Base-by-base conservation (phyloP, 768 basidiomycete species). In the Lentinula edodes region DNA sequence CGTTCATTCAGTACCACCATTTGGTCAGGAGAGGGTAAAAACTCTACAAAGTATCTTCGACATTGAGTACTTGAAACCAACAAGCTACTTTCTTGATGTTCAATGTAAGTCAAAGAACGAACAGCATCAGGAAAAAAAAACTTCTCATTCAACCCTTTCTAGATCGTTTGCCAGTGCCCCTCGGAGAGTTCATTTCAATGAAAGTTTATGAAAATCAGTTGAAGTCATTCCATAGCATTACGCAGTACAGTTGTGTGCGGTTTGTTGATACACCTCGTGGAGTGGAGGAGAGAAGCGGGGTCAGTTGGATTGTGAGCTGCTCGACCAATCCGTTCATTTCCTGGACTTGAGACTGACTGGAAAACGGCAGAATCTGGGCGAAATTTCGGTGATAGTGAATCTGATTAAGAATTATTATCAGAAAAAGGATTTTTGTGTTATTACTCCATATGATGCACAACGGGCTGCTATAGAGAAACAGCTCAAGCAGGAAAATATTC, bases 371-470 rank as follows among this genome's bases (percentile, higher is more conserved):
- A 83, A 84, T 60, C 20, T 23, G 2, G 68, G 67, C 42, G 83
- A 85, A 65, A 71, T 76, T 10, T 65, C 73, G 13, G 71, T 71
- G 0, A 70, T 83, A 23, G 73, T 78, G 6, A 65, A 80, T 52
- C 71, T 84, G 10, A 75, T 83, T 12, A 70, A 68, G 23, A 66
- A 71, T 13, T 81, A 81, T 64, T 81, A 80, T 62, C 62, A 69
- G 28, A 28, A 65, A 20, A 63, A 52, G 34, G 66, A 79, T 0
- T 83, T 80, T 55, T 77, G 78, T 52, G 64, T 85, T 56, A 81
- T 84, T 46, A 83, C 82, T 2, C 82, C 81, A 0, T 85, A 84
- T 61, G 83, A 84, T 62, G 78, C 78, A 0, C 83, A 85, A 68
- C 66, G 83, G 16, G 75, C 76, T 0, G 73, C 70, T 2, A 78